Percentiles rank a stretch among this genome's conserved stretches.
Evolutionary conservation across 1,284 basidiomycete species (phyloP).

Genomic region (Microbotryum scabiosae): DNA sequence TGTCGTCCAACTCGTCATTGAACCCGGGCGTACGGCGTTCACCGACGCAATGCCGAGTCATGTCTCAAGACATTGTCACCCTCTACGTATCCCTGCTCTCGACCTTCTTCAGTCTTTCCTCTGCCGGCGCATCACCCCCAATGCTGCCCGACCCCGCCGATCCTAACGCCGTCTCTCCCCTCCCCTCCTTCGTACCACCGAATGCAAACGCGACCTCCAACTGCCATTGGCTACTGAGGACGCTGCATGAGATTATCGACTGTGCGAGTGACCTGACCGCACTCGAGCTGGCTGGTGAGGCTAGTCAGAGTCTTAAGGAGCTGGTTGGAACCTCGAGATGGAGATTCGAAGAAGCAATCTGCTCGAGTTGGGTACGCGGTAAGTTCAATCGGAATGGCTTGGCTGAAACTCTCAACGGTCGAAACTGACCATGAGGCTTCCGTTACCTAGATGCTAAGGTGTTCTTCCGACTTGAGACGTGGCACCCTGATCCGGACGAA

Average conservation of each 20-base stretch:
- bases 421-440: conserved; percentile 3
- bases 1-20: conserved; percentile 36
- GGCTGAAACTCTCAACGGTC: background rate
- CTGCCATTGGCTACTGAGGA: conserved; percentile 66
- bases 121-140: conserved; percentile 51
- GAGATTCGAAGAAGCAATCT: conserved; percentile 77
- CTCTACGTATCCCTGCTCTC: conserved; percentile 78
- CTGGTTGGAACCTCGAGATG: conserved; percentile 76
- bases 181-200: conserved; percentile 60
- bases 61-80: conserved; percentile 84
- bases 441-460: conserved; percentile 63
- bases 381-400: conserved; percentile 29
- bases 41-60: conserved; percentile 71
- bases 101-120: conserved; percentile 78
- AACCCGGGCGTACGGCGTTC: conserved; percentile 47
- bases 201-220: conserved; percentile 75
- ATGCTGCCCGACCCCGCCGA: conserved; percentile 38
- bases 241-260: conserved; percentile 76
- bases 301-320: conserved; percentile 56
- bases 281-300: conserved; percentile 73
- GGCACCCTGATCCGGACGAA: conserved; percentile 54
- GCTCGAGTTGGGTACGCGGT: conserved; percentile 76
- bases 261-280: conserved; percentile 69
- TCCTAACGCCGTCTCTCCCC: conserved; percentile 20
- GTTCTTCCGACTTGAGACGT: conserved; percentile 79